Evolutionary conservation across 2,329 filamentous ascomycete species (phyloP).

Genomic region (Pseudogymnoascus verrucosus): DNA sequence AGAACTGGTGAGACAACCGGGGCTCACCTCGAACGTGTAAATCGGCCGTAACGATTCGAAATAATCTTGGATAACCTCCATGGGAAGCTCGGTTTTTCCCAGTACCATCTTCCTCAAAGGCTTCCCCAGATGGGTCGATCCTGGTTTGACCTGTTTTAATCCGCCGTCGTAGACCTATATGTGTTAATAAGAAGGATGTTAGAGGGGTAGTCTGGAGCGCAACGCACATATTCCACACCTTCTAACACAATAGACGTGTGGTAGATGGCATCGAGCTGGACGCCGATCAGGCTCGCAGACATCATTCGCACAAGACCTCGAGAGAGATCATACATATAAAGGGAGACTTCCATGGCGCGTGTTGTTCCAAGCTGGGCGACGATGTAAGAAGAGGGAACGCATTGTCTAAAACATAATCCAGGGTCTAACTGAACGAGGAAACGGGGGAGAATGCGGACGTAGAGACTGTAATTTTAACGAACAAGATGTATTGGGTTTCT

Average conservation of each 20-base stretch:
- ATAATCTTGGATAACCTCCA: conserved; percentile 80
- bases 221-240: conserved; percentile 64
- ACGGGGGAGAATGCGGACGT: not conserved
- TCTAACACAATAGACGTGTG: conserved; percentile 85
- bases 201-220: conserved; percentile 11
- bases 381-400: not conserved
- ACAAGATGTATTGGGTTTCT: not conserved
- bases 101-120: conserved; percentile 71
- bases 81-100: conserved; percentile 68
- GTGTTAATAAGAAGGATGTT: conserved; percentile 22
- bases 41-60: conserved; percentile 73
- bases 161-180: conserved; percentile 66
- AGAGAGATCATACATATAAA: conserved; percentile 75
- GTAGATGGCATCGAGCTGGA: conserved; percentile 83
- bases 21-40: conserved; percentile 65
- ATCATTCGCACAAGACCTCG: conserved; percentile 45
- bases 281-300: conserved; percentile 47
- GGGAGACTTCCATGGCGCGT: conserved; percentile 59
- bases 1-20: not conserved
- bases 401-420: not conserved
- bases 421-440: not conserved
- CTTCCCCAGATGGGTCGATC: conserved; percentile 75
- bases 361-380: not conserved
- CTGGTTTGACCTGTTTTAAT: conserved; percentile 72
- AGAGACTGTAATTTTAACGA: not conserved